Percentiles rank a stretch among this genome's conserved stretches.
Evolutionary conservation across 2,329 filamentous ascomycete species (phyloP).

Genomic region (Trichoderma brevicompactum): DNA sequence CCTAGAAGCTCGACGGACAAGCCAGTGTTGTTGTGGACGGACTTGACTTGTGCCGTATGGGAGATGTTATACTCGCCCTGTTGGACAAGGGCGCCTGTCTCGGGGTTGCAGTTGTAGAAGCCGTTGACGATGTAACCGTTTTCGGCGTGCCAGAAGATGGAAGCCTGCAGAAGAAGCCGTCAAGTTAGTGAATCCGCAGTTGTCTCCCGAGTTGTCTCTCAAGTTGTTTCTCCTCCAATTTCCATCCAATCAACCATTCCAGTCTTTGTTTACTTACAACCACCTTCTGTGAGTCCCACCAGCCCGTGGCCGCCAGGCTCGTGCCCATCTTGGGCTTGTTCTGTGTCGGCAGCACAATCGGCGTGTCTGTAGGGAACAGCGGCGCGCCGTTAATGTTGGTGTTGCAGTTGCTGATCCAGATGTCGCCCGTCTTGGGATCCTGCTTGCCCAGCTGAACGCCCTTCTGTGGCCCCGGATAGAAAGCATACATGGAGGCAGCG

Average conservation of each 20-base stretch:
- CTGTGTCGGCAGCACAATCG: background rate
- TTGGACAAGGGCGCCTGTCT: background rate
- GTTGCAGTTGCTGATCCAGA: slow-evolving; percentile 18
- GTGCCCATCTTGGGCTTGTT: slow-evolving; percentile 1
- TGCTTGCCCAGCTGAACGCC: slow-evolving; percentile 21
- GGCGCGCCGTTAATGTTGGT: background rate
- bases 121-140: slow-evolving; percentile 8
- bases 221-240: no score
- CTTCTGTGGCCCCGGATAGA: slow-evolving; percentile 1
- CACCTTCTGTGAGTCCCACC: slow-evolving; percentile 12
- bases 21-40: slow-evolving; percentile 10
- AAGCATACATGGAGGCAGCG: slow-evolving; percentile 8
- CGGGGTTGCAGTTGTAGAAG: slow-evolving; percentile 10
- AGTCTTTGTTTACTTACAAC: background rate
- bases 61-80: slow-evolving; percentile 13
- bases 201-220: no score
- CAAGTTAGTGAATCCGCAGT: no score
- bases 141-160: slow-evolving; percentile 15
- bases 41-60: background rate
- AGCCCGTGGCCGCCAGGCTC: slow-evolving; percentile 14
- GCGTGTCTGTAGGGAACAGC: background rate
- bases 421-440: slow-evolving; percentile 7
- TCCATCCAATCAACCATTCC: no score
- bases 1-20: slow-evolving; percentile 22
- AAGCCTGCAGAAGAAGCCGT: background rate